phyloP scores from a whole-genome alignment of 164 flowering plant genomes.

The Vitis rotundifolia region DNA sequence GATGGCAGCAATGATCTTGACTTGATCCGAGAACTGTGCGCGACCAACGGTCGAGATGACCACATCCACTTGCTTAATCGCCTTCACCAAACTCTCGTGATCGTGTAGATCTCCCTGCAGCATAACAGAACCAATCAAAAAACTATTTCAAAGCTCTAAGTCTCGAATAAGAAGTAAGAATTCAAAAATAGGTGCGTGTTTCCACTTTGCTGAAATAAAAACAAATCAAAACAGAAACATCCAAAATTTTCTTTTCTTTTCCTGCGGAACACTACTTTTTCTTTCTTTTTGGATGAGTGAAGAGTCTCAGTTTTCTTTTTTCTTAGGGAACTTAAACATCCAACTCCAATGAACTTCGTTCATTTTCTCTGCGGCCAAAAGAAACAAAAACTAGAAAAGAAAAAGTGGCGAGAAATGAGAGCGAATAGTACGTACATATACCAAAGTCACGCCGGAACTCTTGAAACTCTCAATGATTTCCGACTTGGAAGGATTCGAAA shows the following conservation, averaged over 20 bases:
- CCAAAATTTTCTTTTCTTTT: too few relatives aligned
- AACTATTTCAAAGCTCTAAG: conserved; percentile 40
- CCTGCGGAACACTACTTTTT: too few relatives aligned
- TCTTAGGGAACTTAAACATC: background rate
- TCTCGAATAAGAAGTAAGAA: background rate
- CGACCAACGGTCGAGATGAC: conserved; percentile 43
- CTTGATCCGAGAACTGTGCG: conserved; percentile 27
- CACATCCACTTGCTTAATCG: conserved; percentile 38
- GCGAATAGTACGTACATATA: conserved; percentile 19
- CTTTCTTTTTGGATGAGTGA: too few relatives aligned
- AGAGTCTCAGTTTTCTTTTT: too few relatives aligned
- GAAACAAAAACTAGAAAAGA: background rate
- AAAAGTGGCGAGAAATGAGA: background rate
- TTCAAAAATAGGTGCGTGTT: background rate
- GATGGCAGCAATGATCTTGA: conserved; percentile 31
- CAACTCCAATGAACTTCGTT: background rate
- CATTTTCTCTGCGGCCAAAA: background rate
- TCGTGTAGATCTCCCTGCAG: too few relatives aligned
- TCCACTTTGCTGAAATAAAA: too few relatives aligned
- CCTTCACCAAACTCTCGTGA: too few relatives aligned
- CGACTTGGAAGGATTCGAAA: conserved; percentile 35
- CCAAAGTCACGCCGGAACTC: background rate
- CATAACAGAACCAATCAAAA: conserved; percentile 33
- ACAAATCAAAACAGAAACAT: too few relatives aligned
- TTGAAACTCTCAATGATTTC: conserved; percentile 30